Conservation (phyloP, 345 rosid species). For the Bruguiera parviflora region DNA sequence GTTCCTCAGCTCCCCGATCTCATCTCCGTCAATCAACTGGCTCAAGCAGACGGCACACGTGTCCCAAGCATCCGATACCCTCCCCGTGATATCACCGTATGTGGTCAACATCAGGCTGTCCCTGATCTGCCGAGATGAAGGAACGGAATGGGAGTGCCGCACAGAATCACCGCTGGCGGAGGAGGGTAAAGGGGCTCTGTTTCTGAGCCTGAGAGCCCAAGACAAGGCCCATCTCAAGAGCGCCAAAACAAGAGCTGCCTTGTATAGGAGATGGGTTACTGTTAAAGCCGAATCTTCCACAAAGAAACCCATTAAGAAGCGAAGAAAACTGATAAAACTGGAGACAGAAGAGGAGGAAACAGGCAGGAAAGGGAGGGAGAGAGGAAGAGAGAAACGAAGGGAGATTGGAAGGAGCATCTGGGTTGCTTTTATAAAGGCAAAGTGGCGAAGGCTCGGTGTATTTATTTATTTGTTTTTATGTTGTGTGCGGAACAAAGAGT, state of each 20-base stretch:
- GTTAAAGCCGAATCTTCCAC: slow-evolving; percentile 60
- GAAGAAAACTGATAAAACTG: neutral
- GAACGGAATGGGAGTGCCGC: slow-evolving; percentile 3
- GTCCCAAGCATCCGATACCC: slow-evolving; percentile 36
- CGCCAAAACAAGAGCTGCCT: slow-evolving; percentile 64
- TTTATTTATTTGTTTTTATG: neutral
- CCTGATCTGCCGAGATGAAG: slow-evolving; percentile 49
- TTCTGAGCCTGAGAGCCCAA: slow-evolving; percentile 49
- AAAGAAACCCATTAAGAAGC: slow-evolving; percentile 48
- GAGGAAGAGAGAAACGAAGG: slow-evolving; percentile 18
- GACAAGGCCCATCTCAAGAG: slow-evolving; percentile 67
- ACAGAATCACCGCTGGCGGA: slow-evolving; percentile 7
- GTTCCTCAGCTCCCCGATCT: slow-evolving; percentile 74
- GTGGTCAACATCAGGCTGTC: slow-evolving; percentile 52
- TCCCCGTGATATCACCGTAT: slow-evolving; percentile 49
- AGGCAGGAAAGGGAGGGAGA: neutral
- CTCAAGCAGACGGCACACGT: slow-evolving; percentile 84
- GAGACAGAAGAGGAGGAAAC: neutral
- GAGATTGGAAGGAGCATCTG: neutral
- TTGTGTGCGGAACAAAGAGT: slow-evolving; percentile 8
- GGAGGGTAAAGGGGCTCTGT: slow-evolving; percentile 25
- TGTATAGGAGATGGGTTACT: slow-evolving; percentile 59
- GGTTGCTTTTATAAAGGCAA: slow-evolving; percentile 22
- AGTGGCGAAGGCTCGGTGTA: neutral
- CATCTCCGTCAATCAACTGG: slow-evolving; percentile 48